Base-by-base conservation (phyloP, 116 monocot genomes). In the Dioscorea cayenensis region DNA sequence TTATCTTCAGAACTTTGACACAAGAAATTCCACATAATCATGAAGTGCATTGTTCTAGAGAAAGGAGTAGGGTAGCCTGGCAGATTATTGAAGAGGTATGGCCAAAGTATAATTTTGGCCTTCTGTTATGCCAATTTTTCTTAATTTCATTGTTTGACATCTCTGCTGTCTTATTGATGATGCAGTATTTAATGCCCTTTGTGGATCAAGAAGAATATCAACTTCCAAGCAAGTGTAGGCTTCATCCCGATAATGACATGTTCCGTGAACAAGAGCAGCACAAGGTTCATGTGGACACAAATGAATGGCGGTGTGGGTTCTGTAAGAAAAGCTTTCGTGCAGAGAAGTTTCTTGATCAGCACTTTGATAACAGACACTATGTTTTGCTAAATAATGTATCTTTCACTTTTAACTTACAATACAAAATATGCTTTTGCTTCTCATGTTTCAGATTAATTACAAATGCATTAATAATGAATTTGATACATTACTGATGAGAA, bases 161-260 rank as follows among this genome's bases (percentile, higher is more conserved):
- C 14, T n/a, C 28, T n/a, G 29, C 17, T 52, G 28, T 18, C 52
- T 68, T 48, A 27, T 72, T 28, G 21, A 67, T 69, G 23, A 20
- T 85, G 84, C 86, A 96, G 96, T 96, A 96, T 79, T 72, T 96
- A 76, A 90, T 81, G 81, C 96, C 96, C 18, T 96, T 96, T 83
- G 81, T 92, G 37, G 86, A 92, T 27, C 68, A 90, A 77, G 87
- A 92, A 76, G 62, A 90, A 35, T 96, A 86, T 68, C 35, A 86
- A 60, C 67, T 96, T 73, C 77, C 92, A 58, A 84, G 68, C 21
- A 90, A 82, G 69, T 96, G 96, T 69, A 81, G 90, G 72, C 84
- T 96, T 76, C 85, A 90, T 76, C 79, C 82, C 64, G 77, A 88
- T 68, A 96, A 92, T 83, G 90, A 96, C 80, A 92, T 96, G 90